Evolutionary conservation across 495 filamentous ascomycete genomes (phyloP).

Genomic region (Xylaria cubensis): DNA sequence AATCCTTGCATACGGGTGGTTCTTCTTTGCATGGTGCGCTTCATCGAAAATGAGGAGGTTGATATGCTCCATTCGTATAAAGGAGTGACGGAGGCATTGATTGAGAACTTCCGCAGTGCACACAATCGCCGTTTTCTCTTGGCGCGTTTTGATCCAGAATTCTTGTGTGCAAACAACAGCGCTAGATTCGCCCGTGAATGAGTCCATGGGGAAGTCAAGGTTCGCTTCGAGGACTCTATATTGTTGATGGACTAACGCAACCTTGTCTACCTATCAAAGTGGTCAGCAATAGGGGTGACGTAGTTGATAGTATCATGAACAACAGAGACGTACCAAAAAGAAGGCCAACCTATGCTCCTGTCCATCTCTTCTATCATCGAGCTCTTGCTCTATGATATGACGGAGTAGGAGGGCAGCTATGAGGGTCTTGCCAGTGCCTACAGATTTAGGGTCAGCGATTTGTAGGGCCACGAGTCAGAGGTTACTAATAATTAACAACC

Average conservation of each 20-base stretch:
- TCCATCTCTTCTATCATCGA: slow-evolving; percentile 70
- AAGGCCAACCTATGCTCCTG: slow-evolving; percentile 72
- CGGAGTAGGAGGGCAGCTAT: slow-evolving; percentile 89
- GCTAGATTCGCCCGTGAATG: slow-evolving; percentile 72
- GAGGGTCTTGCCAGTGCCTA: slow-evolving; percentile 94
- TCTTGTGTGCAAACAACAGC: slow-evolving; percentile 63
- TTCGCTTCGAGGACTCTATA: slow-evolving; percentile 82
- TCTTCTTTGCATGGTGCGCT: slow-evolving; percentile 95
- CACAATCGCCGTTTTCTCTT: slow-evolving; percentile 84
- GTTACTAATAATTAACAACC: slow-evolving; percentile 53
- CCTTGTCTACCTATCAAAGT: slow-evolving; percentile 73
- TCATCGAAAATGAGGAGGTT: slow-evolving; percentile 96
- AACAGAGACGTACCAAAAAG: slow-evolving; percentile 68
- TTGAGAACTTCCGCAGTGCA: slow-evolving; percentile 90
- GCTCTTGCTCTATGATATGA: slow-evolving; percentile 77
- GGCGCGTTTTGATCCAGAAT: slow-evolving; percentile 72
- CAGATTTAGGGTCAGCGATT: slow-evolving; percentile 25
- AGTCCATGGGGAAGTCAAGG: slow-evolving; percentile 79
- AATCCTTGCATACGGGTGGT: slow-evolving; percentile 90
- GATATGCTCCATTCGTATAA: slow-evolving; percentile 81
- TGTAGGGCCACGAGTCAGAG: background rate
- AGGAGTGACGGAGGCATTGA: slow-evolving; percentile 79
- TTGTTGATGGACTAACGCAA: slow-evolving; percentile 92
- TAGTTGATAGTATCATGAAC: background rate
- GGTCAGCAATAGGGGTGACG: background rate